phyloP scores from a whole-genome alignment of 768 basidiomycete species.

The Termitomyces sp. region DNA sequence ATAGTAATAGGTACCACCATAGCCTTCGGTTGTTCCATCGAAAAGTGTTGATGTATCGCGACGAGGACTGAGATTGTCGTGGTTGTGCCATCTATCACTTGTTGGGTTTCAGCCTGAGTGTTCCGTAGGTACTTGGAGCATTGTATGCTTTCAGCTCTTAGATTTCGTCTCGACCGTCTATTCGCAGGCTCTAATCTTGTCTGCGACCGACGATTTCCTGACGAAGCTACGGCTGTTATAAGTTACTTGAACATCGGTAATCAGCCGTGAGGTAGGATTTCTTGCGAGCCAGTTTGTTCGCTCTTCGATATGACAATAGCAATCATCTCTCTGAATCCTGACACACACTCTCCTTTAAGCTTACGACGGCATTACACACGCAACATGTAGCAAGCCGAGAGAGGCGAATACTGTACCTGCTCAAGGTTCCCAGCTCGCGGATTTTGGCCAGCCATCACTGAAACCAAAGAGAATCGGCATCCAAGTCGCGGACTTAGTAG shows the following conservation, averaged over 20 bases:
- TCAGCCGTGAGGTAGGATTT: no score
- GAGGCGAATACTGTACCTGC: neutral
- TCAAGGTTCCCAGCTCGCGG: neutral
- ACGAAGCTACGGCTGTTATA: neutral
- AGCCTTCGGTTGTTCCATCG: no score
- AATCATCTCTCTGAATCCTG: neutral
- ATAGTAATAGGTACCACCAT: no score
- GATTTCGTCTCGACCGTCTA: no score
- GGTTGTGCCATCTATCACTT: no score
- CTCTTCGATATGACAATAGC: neutral
- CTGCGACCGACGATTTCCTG: no score
- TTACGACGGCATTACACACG: neutral
- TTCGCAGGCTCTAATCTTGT: no score
- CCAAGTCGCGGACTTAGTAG: neutral
- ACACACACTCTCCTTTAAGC: neutral
- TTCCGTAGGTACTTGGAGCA: no score
- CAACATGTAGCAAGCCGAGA: neutral
- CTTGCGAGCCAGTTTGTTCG: neutral
- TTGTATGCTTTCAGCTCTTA: no score
- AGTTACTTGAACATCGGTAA: neutral
- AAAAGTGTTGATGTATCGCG: no score
- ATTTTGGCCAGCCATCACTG: neutral
- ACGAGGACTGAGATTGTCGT: no score
- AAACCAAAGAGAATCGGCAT: neutral
- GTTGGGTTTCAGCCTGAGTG: no score